Conservation (phyloP, 352 stramenopile genomes). For the Globisporangium camurandrum region DNA sequence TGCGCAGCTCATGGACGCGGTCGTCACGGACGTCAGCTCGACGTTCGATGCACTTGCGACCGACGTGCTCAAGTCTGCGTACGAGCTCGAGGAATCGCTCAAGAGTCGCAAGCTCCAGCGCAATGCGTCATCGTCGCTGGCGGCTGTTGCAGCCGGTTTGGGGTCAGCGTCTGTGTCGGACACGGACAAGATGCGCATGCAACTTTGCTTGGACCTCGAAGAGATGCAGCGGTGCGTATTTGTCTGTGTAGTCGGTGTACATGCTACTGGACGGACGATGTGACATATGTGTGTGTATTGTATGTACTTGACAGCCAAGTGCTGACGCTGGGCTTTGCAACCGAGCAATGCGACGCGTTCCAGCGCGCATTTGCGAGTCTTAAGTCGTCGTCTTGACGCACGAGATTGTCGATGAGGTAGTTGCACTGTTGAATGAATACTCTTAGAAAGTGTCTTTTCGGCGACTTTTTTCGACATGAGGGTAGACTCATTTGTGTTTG, state of each 20-base stretch:
- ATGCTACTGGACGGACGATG: background rate
- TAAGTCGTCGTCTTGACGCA: constrained; percentile 1
- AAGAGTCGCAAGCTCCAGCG: constrained; percentile 83
- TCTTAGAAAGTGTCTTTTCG: too few relatives aligned
- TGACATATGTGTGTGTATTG: background rate
- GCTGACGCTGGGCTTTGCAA: constrained; percentile 31
- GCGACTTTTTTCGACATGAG: background rate
- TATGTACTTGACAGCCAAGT: constrained; percentile 33
- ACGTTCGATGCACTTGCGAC: constrained; percentile 57
- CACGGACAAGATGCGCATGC: constrained; percentile 82
- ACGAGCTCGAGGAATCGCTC: constrained; percentile 81
- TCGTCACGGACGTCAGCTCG: constrained; percentile 53
- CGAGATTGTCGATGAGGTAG: background rate
- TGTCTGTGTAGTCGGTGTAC: too few relatives aligned
- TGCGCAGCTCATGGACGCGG: constrained; percentile 38
- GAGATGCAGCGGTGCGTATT: constrained; percentile 54
- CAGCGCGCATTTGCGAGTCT: constrained; percentile 14
- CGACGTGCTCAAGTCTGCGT: constrained; percentile 67
- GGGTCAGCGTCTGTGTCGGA: constrained; percentile 50
- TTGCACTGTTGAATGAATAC: too few relatives aligned
- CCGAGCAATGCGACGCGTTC: constrained; percentile 27
- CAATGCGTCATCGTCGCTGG: constrained; percentile 18
- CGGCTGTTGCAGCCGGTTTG: background rate
- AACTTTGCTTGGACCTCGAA: constrained; percentile 69
- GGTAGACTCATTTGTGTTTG: background rate